These are phyloP conservation scores for Plasmodium ovale DNA, from an alignment of 169 alveolate genomes.

Conservation along the genomic window DNA sequence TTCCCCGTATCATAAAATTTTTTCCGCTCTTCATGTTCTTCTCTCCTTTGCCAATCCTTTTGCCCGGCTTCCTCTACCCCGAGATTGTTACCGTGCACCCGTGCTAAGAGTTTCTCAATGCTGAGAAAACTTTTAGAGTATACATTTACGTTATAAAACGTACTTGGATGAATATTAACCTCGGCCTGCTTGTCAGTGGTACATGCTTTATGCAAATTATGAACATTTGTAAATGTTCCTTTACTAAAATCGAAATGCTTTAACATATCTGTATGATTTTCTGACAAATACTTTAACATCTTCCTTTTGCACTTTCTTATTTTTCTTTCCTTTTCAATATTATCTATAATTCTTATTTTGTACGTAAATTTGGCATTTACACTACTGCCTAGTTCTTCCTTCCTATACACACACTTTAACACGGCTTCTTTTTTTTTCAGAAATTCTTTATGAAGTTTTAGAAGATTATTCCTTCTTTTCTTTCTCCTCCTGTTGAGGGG, in stretches of 20 bases:
- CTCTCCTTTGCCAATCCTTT: too few species aligned
- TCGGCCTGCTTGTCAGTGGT: background rate
- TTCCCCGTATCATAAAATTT: too few species aligned
- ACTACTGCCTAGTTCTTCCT: background rate
- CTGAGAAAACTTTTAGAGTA: background rate
- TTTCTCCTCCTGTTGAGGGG: background rate
- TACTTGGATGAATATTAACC: background rate
- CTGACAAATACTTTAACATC: slow-evolving; percentile 25
- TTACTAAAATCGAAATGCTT: slow-evolving; percentile 12
- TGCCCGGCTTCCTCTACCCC: too few species aligned
- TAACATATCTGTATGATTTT: slow-evolving; percentile 24
- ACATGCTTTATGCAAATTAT: slow-evolving; percentile 25
- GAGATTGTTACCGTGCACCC: background rate
- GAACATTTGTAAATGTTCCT: slow-evolving; percentile 2
- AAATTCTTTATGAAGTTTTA: slow-evolving; percentile 41
- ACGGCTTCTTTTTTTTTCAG: slow-evolving; percentile 42
- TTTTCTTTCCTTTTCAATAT: slow-evolving; percentile 24
- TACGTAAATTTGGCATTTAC: background rate
- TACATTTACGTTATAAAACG: slow-evolving; percentile 8
- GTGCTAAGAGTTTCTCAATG: background rate
- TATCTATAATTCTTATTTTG: slow-evolving; percentile 15
- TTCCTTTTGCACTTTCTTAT: slow-evolving; percentile 28
- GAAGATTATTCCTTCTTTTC: slow-evolving; percentile 1
- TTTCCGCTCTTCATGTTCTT: too few species aligned
- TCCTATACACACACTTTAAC: slow-evolving; percentile 15